Base-by-base conservation (phyloP, 441 rosid genomes). In the Raphanus hybrid region DNA sequence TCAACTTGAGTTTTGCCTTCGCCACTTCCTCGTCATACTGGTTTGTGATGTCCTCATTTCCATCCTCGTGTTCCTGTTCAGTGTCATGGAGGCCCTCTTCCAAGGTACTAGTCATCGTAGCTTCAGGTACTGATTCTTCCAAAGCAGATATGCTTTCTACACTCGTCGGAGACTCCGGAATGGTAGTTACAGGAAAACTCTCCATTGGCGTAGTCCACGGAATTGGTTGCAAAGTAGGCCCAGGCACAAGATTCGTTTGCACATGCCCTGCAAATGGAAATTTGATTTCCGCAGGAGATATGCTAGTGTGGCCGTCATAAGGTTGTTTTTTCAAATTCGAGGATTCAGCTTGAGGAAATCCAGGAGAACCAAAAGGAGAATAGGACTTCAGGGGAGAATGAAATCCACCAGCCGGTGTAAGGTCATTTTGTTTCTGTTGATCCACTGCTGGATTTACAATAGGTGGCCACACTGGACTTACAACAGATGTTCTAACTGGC, bases 1-100 rank as follows among this genome's bases (percentile, higher is more conserved):
- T 92, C 87, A 92, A 82, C 86, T 86, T 93, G 75, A 93, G 90
- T 85, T 90, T 92, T 83, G 97, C 96, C 74, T 78, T 78, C 1
- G 92, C 86, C 84, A 90, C 87, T 86, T 86, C 89, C 80, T 90
- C 89, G 75, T 86, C 87, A 64, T 82, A 83, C 57, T 75, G 63
- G 77, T 82, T 66, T 63, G 58, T 64, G 63, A 75, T 50, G 58
- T 66, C 80, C 73, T 16, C 79, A 64, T 75, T 73, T 70, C 45
- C 77, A 65, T 83, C 80, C 76, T 84, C 86, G 55, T 78, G 74
- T 81, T 77, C 90, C 80, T 77, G 84, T 74, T 75, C 78, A 71
- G 67, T 34, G 74, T 85, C 84, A 71, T 35, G 32, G 75, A 79
- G 71, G 43, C 79, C 80, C 77, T 81, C 84, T 85, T 83, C 87